Evolutionary conservation across 495 filamentous ascomycete species (phyloP).

Genomic region (Trypethelium eluteriae): DNA sequence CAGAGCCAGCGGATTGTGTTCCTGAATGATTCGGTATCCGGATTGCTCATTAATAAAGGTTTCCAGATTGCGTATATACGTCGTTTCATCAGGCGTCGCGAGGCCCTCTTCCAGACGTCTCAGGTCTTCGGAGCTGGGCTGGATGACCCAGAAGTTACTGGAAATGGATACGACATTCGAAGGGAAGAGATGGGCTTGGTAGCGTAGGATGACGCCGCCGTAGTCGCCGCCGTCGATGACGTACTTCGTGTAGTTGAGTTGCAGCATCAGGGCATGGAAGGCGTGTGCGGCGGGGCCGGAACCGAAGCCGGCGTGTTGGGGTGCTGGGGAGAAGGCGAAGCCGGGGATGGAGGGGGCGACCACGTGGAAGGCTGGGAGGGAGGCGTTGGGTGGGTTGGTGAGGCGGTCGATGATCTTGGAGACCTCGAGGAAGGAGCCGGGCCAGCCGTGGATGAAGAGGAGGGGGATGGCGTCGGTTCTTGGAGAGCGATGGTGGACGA

Average conservation of each 20-base stretch:
- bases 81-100: background rate
- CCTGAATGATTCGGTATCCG: conserved; percentile 50
- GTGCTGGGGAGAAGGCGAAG: conserved; percentile 19
- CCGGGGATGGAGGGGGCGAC: conserved; percentile 10
- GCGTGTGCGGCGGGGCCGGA: conserved; percentile 10
- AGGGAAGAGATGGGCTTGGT: conserved; percentile 27
- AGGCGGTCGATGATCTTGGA: conserved; percentile 1
- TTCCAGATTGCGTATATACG: background rate
- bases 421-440: conserved; percentile 28
- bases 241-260: conserved; percentile 60
- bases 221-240: conserved; percentile 62
- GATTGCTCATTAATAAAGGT: conserved; percentile 7
- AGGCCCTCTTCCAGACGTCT: background rate
- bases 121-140: background rate
- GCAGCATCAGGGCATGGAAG: conserved; percentile 58
- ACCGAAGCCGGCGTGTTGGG: conserved; percentile 26
- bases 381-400: conserved; percentile 9
- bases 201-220: conserved; percentile 40
- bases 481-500: conserved; percentile 39
- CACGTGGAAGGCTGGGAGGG: conserved; percentile 13
- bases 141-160: background rate
- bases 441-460: conserved; percentile 22
- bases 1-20: conserved; percentile 41
- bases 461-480: conserved; percentile 12
- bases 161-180: conserved; percentile 22